These are phyloP conservation scores for Monascus ruber DNA, from an alignment of 2,329 filamentous ascomycete species.

Conservation along the genomic window DNA sequence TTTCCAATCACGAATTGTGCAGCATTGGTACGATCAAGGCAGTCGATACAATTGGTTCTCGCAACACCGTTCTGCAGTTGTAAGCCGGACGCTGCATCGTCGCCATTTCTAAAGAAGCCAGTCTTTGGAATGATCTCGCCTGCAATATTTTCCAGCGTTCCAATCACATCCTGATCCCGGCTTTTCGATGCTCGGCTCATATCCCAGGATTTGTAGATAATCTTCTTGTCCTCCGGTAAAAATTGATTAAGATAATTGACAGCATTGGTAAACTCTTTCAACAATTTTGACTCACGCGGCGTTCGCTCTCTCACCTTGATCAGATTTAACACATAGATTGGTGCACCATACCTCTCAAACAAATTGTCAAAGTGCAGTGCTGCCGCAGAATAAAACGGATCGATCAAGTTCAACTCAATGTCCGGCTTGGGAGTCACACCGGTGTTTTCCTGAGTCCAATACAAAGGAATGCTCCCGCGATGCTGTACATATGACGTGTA, in stretches of 20 bases:
- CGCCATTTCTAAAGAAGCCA: constrained; percentile 90
- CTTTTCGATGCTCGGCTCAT: constrained; percentile 95
- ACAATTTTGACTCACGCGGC: constrained; percentile 80
- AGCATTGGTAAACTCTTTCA: constrained; percentile 76
- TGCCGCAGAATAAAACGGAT: constrained; percentile 89
- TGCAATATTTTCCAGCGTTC: constrained; percentile 77
- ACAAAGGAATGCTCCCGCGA: constrained; percentile 86
- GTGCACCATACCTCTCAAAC: constrained; percentile 84
- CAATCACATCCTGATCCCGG: constrained; percentile 87
- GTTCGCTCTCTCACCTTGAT: constrained; percentile 82
- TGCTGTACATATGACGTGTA: constrained; percentile 97
- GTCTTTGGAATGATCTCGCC: constrained; percentile 76
- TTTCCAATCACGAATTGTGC: constrained; percentile 98
- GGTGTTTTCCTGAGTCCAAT: constrained; percentile 95
- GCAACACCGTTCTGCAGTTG: constrained; percentile 83
- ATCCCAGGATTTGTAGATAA: constrained; percentile 91
- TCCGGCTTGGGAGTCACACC: constrained; percentile 93
- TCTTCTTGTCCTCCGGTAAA: constrained; percentile 68
- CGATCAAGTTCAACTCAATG: constrained; percentile 88
- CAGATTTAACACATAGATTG: constrained; percentile 82
- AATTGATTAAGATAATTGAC: constrained; percentile 93
- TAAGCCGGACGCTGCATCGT: constrained; percentile 52
- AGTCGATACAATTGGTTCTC: constrained; percentile 96
- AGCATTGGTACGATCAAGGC: constrained; percentile 90
- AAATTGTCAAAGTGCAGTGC: constrained; percentile 91